phyloP scores from a whole-genome alignment of 2,329 filamentous ascomycete genomes.

The Simplicillium sp. region DNA sequence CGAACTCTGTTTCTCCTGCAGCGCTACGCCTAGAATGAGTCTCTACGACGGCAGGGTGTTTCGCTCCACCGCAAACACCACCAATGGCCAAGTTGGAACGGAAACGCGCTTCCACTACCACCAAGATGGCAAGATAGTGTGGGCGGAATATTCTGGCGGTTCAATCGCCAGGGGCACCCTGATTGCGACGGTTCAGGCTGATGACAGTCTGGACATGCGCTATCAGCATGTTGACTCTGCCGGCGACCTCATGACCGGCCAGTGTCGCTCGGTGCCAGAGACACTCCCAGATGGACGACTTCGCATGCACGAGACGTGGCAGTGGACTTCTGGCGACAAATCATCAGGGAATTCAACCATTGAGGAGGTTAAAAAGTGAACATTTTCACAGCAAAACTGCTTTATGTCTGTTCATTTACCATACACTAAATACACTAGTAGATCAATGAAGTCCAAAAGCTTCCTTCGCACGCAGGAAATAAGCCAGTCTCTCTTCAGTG shows the following conservation, averaged over 20 bases:
- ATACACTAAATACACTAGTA: too few species aligned
- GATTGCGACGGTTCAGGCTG: constrained; percentile 10
- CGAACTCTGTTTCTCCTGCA: too few species aligned
- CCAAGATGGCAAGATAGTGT: constrained; percentile 15
- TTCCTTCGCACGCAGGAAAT: constrained; percentile 35
- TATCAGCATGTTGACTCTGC: constrained; percentile 15
- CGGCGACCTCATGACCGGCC: constrained; percentile 16
- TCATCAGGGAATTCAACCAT: constrained; percentile 13
- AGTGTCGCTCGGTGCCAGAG: constrained; percentile 12
- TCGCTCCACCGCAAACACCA: constrained; percentile 7
- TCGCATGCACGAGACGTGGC: constrained; percentile 16
- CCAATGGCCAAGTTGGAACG: constrained; percentile 14
- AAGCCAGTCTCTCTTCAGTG: constrained; percentile 23
- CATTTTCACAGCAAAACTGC: too few species aligned
- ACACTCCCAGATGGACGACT: constrained; percentile 13
- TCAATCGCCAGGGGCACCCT: constrained; percentile 13
- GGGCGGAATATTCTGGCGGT: constrained; percentile 16
- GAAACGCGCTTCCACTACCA: constrained; percentile 16
- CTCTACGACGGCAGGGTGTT: constrained; percentile 1
- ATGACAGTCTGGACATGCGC: constrained; percentile 15
- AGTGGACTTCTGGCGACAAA: constrained; percentile 14
- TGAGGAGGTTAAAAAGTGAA: constrained; percentile 12
- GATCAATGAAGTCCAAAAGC: constrained; percentile 30
- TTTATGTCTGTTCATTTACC: too few species aligned
- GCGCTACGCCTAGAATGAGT: too few species aligned